Conservation (phyloP, 345 rosid genomes). For the Citropsis articulata region DNA sequence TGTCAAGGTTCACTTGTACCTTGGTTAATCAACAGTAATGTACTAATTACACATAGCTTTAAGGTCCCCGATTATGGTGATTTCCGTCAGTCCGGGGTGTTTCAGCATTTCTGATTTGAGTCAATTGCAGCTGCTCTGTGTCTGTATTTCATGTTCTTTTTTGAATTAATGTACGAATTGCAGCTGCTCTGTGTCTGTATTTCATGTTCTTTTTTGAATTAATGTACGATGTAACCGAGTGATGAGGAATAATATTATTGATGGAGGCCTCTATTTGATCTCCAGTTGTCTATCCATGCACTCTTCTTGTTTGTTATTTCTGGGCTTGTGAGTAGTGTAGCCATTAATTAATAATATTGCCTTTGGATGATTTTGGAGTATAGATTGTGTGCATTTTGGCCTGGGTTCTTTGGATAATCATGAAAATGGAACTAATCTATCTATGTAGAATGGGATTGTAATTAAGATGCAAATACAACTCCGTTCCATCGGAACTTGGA, state of each 20-base stretch:
- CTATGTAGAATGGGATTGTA: not conserved
- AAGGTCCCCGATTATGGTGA: too few species aligned
- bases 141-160: not conserved
- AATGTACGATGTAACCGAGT: not conserved
- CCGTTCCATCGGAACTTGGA: not conserved
- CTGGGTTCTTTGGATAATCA: not conserved
- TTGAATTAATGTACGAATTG: not conserved
- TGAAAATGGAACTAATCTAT: not conserved
- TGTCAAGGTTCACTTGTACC: constrained; percentile 42
- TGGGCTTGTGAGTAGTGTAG: not conserved
- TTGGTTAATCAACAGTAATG: constrained; percentile 24
- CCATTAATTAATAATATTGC: not conserved
- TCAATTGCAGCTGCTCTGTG: not conserved
- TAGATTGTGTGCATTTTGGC: not conserved
- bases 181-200: not conserved
- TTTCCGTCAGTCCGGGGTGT: not conserved
- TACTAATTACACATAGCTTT: not conserved
- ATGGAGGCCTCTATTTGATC: not conserved
- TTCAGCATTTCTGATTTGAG: not conserved
- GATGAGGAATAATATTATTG: not conserved
- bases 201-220: not conserved
- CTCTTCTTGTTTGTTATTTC: not conserved
- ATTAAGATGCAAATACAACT: too few species aligned
- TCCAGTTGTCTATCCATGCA: not conserved
- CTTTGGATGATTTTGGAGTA: not conserved